Base-by-base conservation (phyloP, 768 basidiomycete species). In the Antrodiella citrinella region DNA sequence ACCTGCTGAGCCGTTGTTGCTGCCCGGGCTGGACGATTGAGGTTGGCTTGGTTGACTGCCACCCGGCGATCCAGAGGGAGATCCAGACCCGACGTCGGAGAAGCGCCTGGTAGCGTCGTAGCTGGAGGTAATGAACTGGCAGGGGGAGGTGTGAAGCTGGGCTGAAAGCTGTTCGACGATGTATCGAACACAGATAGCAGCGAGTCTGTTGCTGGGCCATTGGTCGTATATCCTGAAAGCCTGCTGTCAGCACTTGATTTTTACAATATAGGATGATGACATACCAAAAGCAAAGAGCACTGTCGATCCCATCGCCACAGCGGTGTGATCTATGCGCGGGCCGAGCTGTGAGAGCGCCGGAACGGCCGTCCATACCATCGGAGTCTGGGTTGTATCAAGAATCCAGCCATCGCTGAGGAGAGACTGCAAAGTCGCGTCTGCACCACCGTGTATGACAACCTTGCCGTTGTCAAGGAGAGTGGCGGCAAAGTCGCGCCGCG, bases 281-380 rank as follows among this genome's bases (percentile, higher is more conserved):
- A 56, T 57, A 90, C 89, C 89, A 59, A 84, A 87, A 26, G 83
- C 85, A 63, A 92, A 86, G 9, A 93, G 62, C 19, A 91, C 81
- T 48, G 78, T 71, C 25, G 72, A 68, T 11, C 80, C 82, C 25
- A 75, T 70, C 26, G 71, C 70, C 3, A 84, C 70, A 9, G 86
- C 90, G 55, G 82, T 77, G 62, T 93, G 91, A 63, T 92, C 87
- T 42, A 76, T 77, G 45, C 88, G 72, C 20, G 72, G 59, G 2
- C 85, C 86, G 3, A 91, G 64, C 47, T 77, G 75, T 15, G 75
- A 66, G 40, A 90, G 67, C 1, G 68, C 71, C 3, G 67, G 64
- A 15, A 82, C 68, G 41, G 58, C 54, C 5, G 68, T 72, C 89
- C 88, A 91, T 1, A 68, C 67, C 72, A 81, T 78, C 2, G 81